Conservation (phyloP, 176 grass and related monocot species). For the Ampelocalamus luodianensis region DNA sequence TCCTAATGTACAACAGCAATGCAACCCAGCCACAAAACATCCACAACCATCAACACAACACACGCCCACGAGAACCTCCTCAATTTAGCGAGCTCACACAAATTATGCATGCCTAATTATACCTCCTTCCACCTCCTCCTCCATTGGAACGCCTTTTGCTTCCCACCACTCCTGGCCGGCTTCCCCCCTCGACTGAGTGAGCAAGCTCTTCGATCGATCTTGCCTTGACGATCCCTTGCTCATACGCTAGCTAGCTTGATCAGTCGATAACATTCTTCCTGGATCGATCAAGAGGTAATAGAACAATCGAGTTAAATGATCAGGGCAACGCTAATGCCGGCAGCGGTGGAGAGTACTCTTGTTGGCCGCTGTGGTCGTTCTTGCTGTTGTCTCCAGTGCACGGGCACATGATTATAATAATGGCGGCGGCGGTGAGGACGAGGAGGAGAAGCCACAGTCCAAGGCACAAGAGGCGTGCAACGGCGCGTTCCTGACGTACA, state of each 20-base stretch:
- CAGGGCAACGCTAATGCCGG: slow-evolving; percentile 34
- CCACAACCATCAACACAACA: slow-evolving; percentile 14
- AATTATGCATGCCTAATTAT: slow-evolving; percentile 59
- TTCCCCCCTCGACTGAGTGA: not conserved
- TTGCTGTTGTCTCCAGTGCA: slow-evolving; percentile 6
- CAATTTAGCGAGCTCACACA: slow-evolving; percentile 47
- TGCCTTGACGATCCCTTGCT: not conserved
- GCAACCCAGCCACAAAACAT: slow-evolving; percentile 20
- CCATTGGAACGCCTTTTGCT: slow-evolving; percentile 54
- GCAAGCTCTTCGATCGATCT: slow-evolving; percentile 5
- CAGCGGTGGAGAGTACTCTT: slow-evolving; percentile 24
- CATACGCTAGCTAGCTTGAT: slow-evolving; percentile 13
- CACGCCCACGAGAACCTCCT: slow-evolving; percentile 13
- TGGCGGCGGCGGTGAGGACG: not conserved
- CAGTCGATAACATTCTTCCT: not conserved
- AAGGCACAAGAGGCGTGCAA: slow-evolving; percentile 76
- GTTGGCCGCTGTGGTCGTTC: slow-evolving; percentile 11
- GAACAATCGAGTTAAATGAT: not conserved
- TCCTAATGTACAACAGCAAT: not conserved
- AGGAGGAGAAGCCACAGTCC: slow-evolving; percentile 43
- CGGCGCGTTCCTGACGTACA: slow-evolving; percentile 89
- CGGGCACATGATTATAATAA: slow-evolving; percentile 61
- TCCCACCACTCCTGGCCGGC: slow-evolving; percentile 46
- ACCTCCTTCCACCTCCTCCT: slow-evolving; percentile 46
- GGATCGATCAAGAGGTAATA: not conserved